Conservation (phyloP, 2,329 filamentous ascomycete genomes). For the Rhynchosporium graminicola region DNA sequence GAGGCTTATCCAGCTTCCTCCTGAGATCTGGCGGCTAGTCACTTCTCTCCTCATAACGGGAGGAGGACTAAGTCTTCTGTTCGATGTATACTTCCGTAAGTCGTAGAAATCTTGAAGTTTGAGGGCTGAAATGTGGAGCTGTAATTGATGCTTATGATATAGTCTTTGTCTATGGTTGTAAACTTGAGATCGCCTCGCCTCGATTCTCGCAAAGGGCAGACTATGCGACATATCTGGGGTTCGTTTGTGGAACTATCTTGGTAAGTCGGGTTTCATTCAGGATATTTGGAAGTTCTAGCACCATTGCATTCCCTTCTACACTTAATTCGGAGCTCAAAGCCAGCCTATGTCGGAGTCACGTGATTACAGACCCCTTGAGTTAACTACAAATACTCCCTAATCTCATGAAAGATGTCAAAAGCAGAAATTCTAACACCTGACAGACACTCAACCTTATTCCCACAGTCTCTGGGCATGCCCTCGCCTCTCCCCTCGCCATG, state of each 20-base stretch:
- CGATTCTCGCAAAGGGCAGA: slow-evolving; percentile 61
- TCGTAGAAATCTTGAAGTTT: slow-evolving; percentile 9
- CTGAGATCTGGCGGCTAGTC: slow-evolving; percentile 36
- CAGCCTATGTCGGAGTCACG: no score
- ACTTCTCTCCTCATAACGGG: slow-evolving; percentile 37
- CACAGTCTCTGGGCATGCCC: slow-evolving; percentile 48
- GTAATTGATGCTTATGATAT: slow-evolving; percentile 37
- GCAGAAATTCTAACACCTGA: not conserved
- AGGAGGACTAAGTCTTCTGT: slow-evolving; percentile 47
- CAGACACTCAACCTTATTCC: slow-evolving; percentile 51
- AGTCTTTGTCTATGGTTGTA: slow-evolving; percentile 65
- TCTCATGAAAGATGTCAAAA: no score
- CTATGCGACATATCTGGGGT: slow-evolving; percentile 63
- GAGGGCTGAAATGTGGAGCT: slow-evolving; percentile 10
- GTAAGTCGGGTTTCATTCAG: slow-evolving; percentile 50
- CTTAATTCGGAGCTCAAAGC: no score
- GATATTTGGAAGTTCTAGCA: not conserved
- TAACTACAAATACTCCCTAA: no score
- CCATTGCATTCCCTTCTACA: not conserved
- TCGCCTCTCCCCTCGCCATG: slow-evolving; percentile 66
- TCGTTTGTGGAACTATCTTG: slow-evolving; percentile 58
- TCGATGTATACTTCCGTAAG: slow-evolving; percentile 67
- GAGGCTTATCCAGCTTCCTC: slow-evolving; percentile 39
- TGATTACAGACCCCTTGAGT: no score
- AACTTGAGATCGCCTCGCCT: slow-evolving; percentile 57